These are phyloP conservation scores for Penicillium cosmopolitanum DNA, from an alignment of 495 filamentous ascomycete genomes.

Conservation along the genomic window DNA sequence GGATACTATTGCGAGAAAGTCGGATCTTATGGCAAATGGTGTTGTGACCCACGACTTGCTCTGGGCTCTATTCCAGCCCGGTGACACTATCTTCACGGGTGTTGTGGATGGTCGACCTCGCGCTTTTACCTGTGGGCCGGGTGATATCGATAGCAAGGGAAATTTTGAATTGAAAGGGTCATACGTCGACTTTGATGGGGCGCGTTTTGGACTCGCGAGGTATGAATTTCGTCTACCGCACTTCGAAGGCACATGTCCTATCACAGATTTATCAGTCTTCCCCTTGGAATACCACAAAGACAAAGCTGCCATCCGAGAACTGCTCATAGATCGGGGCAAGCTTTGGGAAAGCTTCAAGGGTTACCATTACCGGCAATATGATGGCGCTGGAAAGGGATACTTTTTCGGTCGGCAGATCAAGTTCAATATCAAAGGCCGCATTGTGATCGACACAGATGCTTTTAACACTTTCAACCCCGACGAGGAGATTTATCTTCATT, in stretches of 20 bases:
- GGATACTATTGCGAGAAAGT: slow-evolving; percentile 49
- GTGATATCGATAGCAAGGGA: neutral
- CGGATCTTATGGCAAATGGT: slow-evolving; percentile 56
- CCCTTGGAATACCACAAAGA: slow-evolving; percentile 58
- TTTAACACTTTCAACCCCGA: slow-evolving; percentile 41
- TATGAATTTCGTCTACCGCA: slow-evolving; percentile 25
- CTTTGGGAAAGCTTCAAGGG: slow-evolving; percentile 44
- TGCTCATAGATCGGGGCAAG: slow-evolving; percentile 47
- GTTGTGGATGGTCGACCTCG: slow-evolving; percentile 40
- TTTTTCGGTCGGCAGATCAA: slow-evolving; percentile 29
- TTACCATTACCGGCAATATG: slow-evolving; percentile 64
- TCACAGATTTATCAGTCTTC: slow-evolving; percentile 57
- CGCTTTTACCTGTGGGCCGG: slow-evolving; percentile 35
- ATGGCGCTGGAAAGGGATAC: slow-evolving; percentile 48
- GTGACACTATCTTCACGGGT: slow-evolving; percentile 36
- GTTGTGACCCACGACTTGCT: slow-evolving; percentile 59
- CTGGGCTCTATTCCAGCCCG: slow-evolving; percentile 57
- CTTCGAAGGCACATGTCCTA: slow-evolving; percentile 58
- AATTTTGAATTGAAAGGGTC: neutral
- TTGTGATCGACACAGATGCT: slow-evolving; percentile 56
- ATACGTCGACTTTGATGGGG: neutral
- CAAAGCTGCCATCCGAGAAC: slow-evolving; percentile 12
- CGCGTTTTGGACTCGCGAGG: neutral
- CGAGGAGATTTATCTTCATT: slow-evolving; percentile 24
- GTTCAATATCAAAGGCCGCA: slow-evolving; percentile 54